phyloP scores from a whole-genome alignment of 345 rosid species.

The Salix brachista region DNA sequence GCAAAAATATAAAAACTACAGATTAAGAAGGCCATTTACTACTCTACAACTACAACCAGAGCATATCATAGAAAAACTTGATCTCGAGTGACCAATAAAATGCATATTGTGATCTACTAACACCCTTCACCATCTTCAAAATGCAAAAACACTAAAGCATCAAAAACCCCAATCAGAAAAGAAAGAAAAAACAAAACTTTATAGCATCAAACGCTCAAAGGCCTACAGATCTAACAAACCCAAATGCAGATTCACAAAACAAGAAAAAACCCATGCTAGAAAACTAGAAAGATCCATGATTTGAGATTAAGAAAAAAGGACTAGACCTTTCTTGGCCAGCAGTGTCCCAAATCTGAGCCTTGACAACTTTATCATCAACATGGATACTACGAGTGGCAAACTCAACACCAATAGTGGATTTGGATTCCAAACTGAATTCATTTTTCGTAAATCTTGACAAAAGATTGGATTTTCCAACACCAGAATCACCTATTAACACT shows the following conservation, averaged over 20 bases:
- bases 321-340: slow-evolving; percentile 26
- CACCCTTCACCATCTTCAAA: neutral
- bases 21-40: neutral
- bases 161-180: neutral
- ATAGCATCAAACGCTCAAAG: neutral
- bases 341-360: slow-evolving; percentile 33
- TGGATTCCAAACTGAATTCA: slow-evolving; percentile 28
- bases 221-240: neutral
- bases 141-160: neutral
- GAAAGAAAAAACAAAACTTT: neutral
- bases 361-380: slow-evolving; percentile 27
- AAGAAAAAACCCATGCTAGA: neutral
- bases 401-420: slow-evolving; percentile 30
- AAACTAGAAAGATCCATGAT: neutral
- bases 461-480: slow-evolving; percentile 29
- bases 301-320: neutral
- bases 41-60: neutral
- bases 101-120: neutral
- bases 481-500: slow-evolving; percentile 25
- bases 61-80: neutral
- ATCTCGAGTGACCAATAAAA: neutral
- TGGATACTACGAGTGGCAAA: slow-evolving; percentile 29
- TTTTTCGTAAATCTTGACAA: slow-evolving; percentile 26
- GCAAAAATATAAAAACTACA: neutral
- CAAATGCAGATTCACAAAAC: neutral